Evolutionary conservation across 1,284 basidiomycete genomes (phyloP).

Genomic region (Golubevia sp.): DNA sequence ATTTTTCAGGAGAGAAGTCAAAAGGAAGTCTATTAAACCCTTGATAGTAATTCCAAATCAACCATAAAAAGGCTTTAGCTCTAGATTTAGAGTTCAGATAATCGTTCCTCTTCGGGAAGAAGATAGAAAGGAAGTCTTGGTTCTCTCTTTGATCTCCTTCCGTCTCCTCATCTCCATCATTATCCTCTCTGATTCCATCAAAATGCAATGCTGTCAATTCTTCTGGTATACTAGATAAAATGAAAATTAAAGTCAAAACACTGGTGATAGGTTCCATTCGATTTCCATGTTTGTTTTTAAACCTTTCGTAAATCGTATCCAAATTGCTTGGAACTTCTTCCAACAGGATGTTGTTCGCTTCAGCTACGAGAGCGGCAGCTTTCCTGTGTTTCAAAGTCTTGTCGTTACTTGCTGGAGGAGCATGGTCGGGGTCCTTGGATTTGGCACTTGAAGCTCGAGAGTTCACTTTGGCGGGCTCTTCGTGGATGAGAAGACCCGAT

Average conservation of each 20-base stretch:
- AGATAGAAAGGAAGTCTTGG: constrained; percentile 47
- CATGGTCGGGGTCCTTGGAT: constrained; percentile 21
- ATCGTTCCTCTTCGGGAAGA: constrained; percentile 47
- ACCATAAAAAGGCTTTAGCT: constrained; percentile 51
- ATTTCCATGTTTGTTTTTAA: constrained; percentile 12
- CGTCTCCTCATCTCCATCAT: neutral
- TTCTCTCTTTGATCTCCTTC: constrained; percentile 7
- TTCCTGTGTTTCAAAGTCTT: constrained; percentile 11
- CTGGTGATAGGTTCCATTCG: constrained; percentile 38
- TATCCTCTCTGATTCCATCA: constrained; percentile 1
- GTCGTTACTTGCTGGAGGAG: constrained; percentile 4
- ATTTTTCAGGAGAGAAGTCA: constrained; percentile 7
- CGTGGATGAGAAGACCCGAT: constrained; percentile 75
- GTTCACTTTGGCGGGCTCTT: constrained; percentile 63
- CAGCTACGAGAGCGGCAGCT: no score
- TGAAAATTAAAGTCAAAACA: constrained; percentile 52
- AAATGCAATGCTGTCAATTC: constrained; percentile 49
- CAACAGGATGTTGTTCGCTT: neutral
- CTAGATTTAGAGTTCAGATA: constrained; percentile 41
- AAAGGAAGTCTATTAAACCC: constrained; percentile 39
- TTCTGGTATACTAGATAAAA: constrained; percentile 36
- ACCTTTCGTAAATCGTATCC: constrained; percentile 38
- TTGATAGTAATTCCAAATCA: constrained; percentile 55
- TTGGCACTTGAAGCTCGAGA: constrained; percentile 27
- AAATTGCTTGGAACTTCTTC: constrained; percentile 9